Conservation (phyloP, 306 rosid species). For the Pterocarpus santalinus region DNA sequence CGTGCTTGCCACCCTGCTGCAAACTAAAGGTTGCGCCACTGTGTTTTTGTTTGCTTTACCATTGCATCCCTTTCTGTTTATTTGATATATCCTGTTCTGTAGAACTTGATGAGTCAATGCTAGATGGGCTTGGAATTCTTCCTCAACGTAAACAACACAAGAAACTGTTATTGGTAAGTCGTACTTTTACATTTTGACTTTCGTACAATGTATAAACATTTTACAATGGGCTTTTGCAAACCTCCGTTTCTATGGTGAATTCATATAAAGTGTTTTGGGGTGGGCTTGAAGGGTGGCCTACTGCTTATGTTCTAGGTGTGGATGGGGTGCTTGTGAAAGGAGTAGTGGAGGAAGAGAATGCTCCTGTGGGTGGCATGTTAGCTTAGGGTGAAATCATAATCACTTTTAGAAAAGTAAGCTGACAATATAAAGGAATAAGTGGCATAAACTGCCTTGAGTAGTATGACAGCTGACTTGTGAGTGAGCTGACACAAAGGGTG, state of each 20-base stretch:
- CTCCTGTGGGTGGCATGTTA: slow-evolving; percentile 6
- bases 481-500: slow-evolving; percentile 23
- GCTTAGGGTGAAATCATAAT: slow-evolving; percentile 11
- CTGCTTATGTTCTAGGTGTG: slow-evolving; percentile 5
- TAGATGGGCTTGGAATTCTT: slow-evolving; percentile 93
- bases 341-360: slow-evolving; percentile 3
- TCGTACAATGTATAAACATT: slow-evolving; percentile 33
- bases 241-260: slow-evolving; percentile 9
- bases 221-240: slow-evolving; percentile 13
- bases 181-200: slow-evolving; percentile 36
- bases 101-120: slow-evolving; percentile 94
- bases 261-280: slow-evolving; percentile 11
- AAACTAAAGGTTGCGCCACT: slow-evolving; percentile 80
- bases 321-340: slow-evolving; percentile 4
- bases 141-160: slow-evolving; percentile 95
- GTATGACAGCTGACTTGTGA: slow-evolving; percentile 20
- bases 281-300: slow-evolving; percentile 10
- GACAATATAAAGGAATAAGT: background rate
- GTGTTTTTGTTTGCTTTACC: slow-evolving; percentile 35
- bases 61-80: slow-evolving; percentile 41
- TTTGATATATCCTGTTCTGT: slow-evolving; percentile 47
- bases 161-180: slow-evolving; percentile 81
- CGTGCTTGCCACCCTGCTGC: slow-evolving; percentile 83
- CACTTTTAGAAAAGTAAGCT: slow-evolving; percentile 2
- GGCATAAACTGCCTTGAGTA: slow-evolving; percentile 35